Evolutionary conservation across 139 green algal species (phyloP).

Genomic region (Coelastrella sp.): DNA sequence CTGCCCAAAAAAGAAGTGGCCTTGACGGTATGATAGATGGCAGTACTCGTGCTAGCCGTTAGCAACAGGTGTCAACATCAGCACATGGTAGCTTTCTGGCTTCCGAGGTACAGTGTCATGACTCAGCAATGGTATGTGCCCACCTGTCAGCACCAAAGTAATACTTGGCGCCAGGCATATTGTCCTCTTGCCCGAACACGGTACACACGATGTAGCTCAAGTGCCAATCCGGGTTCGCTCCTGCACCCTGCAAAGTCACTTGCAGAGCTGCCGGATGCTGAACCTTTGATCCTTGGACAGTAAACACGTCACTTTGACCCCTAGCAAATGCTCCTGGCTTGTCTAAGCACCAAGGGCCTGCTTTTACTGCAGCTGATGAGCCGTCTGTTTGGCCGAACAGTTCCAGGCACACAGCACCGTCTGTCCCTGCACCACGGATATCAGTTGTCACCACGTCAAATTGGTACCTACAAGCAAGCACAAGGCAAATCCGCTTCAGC

Average conservation of each 20-base stretch:
- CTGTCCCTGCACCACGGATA: conserved; percentile 67
- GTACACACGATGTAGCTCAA: conserved; percentile 30
- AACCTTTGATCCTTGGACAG: not conserved
- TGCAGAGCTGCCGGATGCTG: not conserved
- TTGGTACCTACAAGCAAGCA: conserved; percentile 45
- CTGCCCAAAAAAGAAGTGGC: no score
- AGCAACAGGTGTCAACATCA: no score
- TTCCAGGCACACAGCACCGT: conserved; percentile 47
- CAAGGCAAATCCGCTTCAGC: not conserved
- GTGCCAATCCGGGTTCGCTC: not conserved
- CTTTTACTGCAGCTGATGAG: not conserved
- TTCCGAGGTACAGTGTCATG: no score
- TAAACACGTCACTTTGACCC: conserved; percentile 32
- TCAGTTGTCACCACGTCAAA: conserved; percentile 62
- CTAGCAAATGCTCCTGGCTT: conserved; percentile 20
- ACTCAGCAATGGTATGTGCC: not conserved
- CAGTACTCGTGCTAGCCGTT: no score
- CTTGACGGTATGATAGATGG: no score
- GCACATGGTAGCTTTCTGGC: no score
- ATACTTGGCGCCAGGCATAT: not conserved
- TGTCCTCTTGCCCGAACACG: conserved; percentile 6
- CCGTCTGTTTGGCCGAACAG: not conserved
- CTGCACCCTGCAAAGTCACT: not conserved
- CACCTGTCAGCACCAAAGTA: conserved; percentile 36
- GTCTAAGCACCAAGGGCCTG: conserved; percentile 34